Evolutionary conservation across 306 rosid genomes (phyloP).

Genomic region (Cicer cuneatum): DNA sequence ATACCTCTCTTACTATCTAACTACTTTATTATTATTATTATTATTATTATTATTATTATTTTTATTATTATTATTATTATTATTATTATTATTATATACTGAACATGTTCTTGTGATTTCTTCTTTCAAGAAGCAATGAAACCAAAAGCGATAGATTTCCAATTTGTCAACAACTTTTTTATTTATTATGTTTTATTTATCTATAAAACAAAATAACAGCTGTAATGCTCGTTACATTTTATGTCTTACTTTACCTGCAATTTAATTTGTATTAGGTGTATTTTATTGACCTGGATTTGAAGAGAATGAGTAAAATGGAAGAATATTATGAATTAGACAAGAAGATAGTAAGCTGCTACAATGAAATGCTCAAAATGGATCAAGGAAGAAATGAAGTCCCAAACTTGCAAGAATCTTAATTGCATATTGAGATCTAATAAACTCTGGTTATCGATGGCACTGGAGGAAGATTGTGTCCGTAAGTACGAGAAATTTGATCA

Average conservation of each 20-base stretch:
- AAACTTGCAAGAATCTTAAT: constrained; percentile 44
- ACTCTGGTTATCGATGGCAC: constrained; percentile 48
- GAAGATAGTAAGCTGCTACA: constrained; percentile 82
- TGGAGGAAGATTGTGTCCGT: constrained; percentile 45
- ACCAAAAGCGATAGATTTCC: constrained; percentile 23
- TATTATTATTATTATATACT: neutral
- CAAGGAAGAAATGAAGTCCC: constrained; percentile 50
- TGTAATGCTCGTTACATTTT: constrained; percentile 36
- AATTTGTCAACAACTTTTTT: constrained; percentile 11
- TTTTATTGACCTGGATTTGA: constrained; percentile 92
- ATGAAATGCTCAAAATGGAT: constrained; percentile 58
- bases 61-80: too few species aligned
- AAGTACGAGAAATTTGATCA: constrained; percentile 37
- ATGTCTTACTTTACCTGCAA: constrained; percentile 43
- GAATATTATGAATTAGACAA: constrained; percentile 83
- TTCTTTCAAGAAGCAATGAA: constrained; percentile 11
- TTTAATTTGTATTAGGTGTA: constrained; percentile 58
- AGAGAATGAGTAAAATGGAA: constrained; percentile 82
- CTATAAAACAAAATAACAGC: constrained; percentile 33
- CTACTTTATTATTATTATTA: too few species aligned
- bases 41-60: too few species aligned
- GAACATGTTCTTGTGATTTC: constrained; percentile 10
- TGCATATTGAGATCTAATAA: constrained; percentile 43
- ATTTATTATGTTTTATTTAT: neutral
- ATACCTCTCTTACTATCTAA: neutral